These are phyloP conservation scores for Xylariaceae sp. DNA, from an alignment of 2,329 filamentous ascomycete genomes.

Conservation along the genomic window DNA sequence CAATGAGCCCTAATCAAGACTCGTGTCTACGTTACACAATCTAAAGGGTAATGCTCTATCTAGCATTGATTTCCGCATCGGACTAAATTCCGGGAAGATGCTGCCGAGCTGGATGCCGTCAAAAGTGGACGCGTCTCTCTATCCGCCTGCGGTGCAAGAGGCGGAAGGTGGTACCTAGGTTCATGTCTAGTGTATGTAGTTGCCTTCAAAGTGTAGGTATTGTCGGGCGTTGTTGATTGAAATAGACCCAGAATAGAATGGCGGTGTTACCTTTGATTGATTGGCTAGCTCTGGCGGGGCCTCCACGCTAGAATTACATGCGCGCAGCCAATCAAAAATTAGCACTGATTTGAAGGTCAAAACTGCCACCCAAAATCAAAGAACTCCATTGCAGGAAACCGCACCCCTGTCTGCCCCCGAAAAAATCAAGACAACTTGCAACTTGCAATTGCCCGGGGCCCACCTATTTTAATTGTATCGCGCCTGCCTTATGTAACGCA, in stretches of 20 bases:
- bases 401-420: constrained; percentile 31
- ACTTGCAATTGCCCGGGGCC: constrained; percentile 20
- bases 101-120: neutral
- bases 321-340: constrained; percentile 31
- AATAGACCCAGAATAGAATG: constrained; percentile 1
- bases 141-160: too few relatives aligned
- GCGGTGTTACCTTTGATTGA: constrained; percentile 2
- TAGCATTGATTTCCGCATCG: neutral
- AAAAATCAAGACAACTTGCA: constrained; percentile 24
- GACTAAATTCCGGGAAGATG: neutral
- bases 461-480: constrained; percentile 9
- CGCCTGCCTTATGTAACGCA: neutral
- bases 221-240: neutral
- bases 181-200: too few relatives aligned
- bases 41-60: neutral
- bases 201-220: too few relatives aligned
- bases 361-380: constrained; percentile 31
- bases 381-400: constrained; percentile 27
- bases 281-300: neutral
- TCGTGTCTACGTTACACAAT: too few relatives aligned
- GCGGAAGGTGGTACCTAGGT: too few relatives aligned
- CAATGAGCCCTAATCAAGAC: too few relatives aligned
- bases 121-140: too few relatives aligned
- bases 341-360: constrained; percentile 13
- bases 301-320: constrained; percentile 9